Conservation (phyloP, 2,329 filamentous ascomycete genomes). For the Trichoderma sp. region DNA sequence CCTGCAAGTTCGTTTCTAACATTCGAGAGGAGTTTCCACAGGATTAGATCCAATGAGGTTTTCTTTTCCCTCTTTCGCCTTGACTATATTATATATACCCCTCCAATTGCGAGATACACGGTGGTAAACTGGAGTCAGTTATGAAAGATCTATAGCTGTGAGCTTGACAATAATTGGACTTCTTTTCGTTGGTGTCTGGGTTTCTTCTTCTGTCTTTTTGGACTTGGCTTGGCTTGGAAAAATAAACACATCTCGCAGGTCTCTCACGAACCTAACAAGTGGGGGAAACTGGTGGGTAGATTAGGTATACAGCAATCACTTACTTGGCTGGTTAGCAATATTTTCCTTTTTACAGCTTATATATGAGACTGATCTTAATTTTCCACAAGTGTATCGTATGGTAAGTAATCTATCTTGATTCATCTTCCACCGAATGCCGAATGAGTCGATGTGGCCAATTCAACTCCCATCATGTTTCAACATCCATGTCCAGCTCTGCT, state of each 20-base stretch:
- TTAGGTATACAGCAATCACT: background rate
- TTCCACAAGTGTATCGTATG: too few species aligned
- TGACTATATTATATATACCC: background rate
- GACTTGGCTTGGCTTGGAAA: background rate
- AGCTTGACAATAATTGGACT: background rate
- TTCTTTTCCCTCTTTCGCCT: background rate
- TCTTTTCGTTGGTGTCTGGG: background rate
- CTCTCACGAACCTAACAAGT: background rate
- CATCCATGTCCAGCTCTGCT: background rate
- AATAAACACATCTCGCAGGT: background rate
- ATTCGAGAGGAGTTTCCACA: constrained; percentile 80
- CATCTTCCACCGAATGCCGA: background rate
- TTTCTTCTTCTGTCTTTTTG: background rate
- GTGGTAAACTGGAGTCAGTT: background rate
- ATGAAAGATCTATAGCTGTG: background rate
- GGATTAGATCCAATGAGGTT: constrained; percentile 56
- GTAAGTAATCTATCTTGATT: too few species aligned
- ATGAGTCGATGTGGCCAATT: background rate
- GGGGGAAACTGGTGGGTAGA: background rate
- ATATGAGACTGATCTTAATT: background rate
- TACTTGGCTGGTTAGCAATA: background rate
- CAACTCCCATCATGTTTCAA: background rate
- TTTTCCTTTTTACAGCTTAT: background rate
- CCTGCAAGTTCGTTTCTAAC: constrained; percentile 80
- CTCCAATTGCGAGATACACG: background rate